Base-by-base conservation (phyloP, 2,329 filamentous ascomycete species). In the Penicillium sp. region DNA sequence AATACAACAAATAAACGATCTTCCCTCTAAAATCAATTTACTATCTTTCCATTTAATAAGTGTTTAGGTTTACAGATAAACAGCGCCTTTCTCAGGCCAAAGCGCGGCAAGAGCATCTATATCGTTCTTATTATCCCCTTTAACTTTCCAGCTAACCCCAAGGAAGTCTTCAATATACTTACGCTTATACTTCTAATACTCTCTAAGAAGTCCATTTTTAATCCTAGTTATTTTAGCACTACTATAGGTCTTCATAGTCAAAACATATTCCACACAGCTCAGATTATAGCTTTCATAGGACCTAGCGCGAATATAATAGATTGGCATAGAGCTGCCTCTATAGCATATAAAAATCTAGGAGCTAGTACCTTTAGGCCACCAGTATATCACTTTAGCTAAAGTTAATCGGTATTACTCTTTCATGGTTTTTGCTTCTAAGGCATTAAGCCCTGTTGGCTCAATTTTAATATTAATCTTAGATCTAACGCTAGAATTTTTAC, bases 91-190 rank as follows among this genome's bases (percentile, higher is more conserved):
- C n/a, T 10, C 33, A 9, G 51, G 47, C 10, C 25, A 30, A 15
- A 52, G 32, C 1, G 41, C 18, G 17, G 33, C 33, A 8, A 50
- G 36, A 26, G 49, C 28, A 39, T 54, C 39, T 4, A 36, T 16
- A 17, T 17, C 29, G 15, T 26, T 18, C 20, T 50, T 33, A 16
- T 48, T 17, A 21, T 54, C 45, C 8, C 43, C 49, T 25, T 50
- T 39, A 33, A 54, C 26, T 20, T 54, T 52, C 48, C 35, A 54
- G 10, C 48, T 43, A n/a, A 54, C 33, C 2, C 51, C 37, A 28
- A 50, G 29, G 11, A 52, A 47, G 31, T 42, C 33, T 9, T 35
- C 16, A 3, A 54, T 39, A 19, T 50, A 10, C 9, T 47, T 26
- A 16, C 49, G 35, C 1, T 28, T 11, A 5, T 40, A 50, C 27